Conservation (phyloP, 129 eudicot genomes). For the Helianthus tuberosus region DNA sequence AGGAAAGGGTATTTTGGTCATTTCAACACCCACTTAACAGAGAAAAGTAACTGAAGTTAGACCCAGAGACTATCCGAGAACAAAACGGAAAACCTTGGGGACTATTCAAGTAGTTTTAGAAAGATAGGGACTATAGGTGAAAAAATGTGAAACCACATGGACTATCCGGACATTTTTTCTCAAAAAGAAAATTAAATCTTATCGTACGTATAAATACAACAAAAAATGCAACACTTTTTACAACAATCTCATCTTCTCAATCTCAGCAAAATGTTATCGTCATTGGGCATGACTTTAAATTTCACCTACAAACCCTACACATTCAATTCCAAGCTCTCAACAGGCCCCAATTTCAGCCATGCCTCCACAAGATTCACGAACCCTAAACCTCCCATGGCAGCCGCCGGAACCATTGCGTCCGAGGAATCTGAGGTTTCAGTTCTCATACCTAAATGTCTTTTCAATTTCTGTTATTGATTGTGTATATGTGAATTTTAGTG, state of each 20-base stretch:
- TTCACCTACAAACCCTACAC: constrained; percentile 1
- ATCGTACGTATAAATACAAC: no score
- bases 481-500: background rate
- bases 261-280: constrained; percentile 28
- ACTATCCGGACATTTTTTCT: no score
- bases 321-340: constrained; percentile 1
- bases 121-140: no score
- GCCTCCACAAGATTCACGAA: background rate
- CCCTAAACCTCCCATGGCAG: constrained; percentile 24
- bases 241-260: constrained; percentile 3
- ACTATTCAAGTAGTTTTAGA: no score
- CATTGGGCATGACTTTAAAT: constrained; percentile 15
- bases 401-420: constrained; percentile 26
- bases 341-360: constrained; percentile 16
- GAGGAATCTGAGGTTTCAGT: constrained; percentile 29
- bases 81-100: no score
- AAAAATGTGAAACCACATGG: no score
- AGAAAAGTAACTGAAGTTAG: no score
- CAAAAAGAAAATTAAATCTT: no score
- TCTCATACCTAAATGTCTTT: background rate
- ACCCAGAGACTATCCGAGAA: no score
- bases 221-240: background rate
- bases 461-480: constrained; percentile 14
- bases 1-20: no score
- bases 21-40: no score